These are phyloP conservation scores for Scheffersomyces lignosus DNA, from an alignment of 805 yeast genomes.

Conservation along the genomic window DNA sequence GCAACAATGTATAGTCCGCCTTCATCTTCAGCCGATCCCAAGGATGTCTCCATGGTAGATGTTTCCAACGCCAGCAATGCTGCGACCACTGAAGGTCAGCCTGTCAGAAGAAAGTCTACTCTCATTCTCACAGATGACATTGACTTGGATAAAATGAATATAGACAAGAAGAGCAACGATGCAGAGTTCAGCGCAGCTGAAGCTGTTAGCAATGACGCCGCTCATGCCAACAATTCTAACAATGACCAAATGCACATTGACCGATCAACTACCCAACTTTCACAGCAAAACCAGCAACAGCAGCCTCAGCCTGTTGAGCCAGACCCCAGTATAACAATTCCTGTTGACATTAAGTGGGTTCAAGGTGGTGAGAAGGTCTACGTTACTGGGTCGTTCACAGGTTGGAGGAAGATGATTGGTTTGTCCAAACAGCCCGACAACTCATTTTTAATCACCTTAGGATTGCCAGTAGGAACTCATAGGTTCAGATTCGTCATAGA, in stretches of 20 bases:
- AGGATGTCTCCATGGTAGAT: constrained; percentile 46
- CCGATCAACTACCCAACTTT: constrained; percentile 7
- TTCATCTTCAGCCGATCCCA: not conserved
- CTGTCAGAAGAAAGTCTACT: constrained; percentile 64
- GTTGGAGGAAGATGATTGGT: constrained; percentile 98
- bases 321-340: constrained; percentile 37
- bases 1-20: constrained; percentile 2
- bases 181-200: constrained; percentile 7
- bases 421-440: constrained; percentile 56
- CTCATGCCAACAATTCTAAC: constrained; percentile 9
- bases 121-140: constrained; percentile 68
- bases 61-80: constrained; percentile 31
- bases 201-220: constrained; percentile 16
- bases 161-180: constrained; percentile 31
- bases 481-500: constrained; percentile 92
- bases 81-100: constrained; percentile 13
- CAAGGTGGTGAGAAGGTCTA: constrained; percentile 97
- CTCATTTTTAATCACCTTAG: constrained; percentile 65
- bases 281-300: constrained; percentile 7
- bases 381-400: constrained; percentile 96
- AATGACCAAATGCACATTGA: constrained; percentile 21
- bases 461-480: constrained; percentile 88
- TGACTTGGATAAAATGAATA: constrained; percentile 52
- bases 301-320: constrained; percentile 7
- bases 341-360: constrained; percentile 81